phyloP scores from a whole-genome alignment of 495 filamentous ascomycete genomes.

The Endocarpon pusillum region DNA sequence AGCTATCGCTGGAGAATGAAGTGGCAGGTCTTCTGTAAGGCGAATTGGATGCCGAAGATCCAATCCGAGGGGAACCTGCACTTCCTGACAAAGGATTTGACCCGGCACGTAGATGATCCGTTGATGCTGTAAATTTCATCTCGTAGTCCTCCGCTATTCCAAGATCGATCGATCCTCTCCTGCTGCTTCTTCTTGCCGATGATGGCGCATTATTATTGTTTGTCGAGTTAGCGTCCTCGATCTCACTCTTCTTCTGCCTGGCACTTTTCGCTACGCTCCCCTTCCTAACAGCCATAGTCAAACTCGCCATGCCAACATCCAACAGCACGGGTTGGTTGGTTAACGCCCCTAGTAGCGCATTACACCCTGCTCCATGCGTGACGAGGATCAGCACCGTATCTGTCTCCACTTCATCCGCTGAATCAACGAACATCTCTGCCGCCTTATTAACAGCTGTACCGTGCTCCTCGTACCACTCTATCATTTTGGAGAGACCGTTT shows the following conservation, averaged over 20 bases:
- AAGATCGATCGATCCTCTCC: slow-evolving; percentile 17
- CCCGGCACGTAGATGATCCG: slow-evolving; percentile 60
- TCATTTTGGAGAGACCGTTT: slow-evolving; percentile 52
- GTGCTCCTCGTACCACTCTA: slow-evolving; percentile 64
- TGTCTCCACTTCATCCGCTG: slow-evolving; percentile 32
- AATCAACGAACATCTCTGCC: too few species aligned
- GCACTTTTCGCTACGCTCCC: slow-evolving; percentile 19
- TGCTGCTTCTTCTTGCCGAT: slow-evolving; percentile 3
- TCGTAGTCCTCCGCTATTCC: slow-evolving; percentile 48
- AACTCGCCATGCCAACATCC: slow-evolving; percentile 74
- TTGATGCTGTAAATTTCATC: slow-evolving; percentile 57
- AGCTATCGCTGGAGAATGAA: slow-evolving; percentile 6
- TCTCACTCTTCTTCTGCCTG: slow-evolving; percentile 12
- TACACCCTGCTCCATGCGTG: slow-evolving; percentile 95
- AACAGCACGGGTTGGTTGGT: slow-evolving; percentile 76
- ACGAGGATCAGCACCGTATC: slow-evolving; percentile 81
- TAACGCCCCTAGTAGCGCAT: slow-evolving; percentile 81
- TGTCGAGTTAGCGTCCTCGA: neutral
- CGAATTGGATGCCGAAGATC: slow-evolving; percentile 10
- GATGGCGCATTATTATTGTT: neutral
- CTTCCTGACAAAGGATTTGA: slow-evolving; percentile 17
- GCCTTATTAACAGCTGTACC: slow-evolving; percentile 6
- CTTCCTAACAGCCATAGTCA: slow-evolving; percentile 75
- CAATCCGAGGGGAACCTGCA: slow-evolving; percentile 14
- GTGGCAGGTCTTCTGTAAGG: slow-evolving; percentile 15